Base-by-base conservation (phyloP, 345 rosid species). In the Populus ilicifolia region DNA sequence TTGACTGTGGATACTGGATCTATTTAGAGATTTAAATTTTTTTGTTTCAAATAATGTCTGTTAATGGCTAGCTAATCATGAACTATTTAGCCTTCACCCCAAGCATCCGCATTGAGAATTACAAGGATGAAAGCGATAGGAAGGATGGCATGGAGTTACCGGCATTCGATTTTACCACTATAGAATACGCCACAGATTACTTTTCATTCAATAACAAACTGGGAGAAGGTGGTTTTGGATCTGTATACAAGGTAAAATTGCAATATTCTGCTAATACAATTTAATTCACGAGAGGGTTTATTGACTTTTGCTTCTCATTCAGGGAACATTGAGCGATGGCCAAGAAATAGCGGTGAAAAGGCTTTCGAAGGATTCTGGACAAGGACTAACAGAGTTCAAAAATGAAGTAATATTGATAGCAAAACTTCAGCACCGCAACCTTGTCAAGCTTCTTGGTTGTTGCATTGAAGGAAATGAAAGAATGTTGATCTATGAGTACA, bases 321-420 rank as follows among this genome's bases (percentile, higher is more conserved):
- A 69, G 89, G 89, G 91, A 9, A 81, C 43, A 7, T 72, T 89
- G 2, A 35, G 18, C 10, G 77, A 81, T 72, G 87, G 88, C 25
- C 85, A 78, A 73, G 88, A 87, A 75, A 84, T 89, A 20, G 91
- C 88, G 12, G 86, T 89, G 72, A 89, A 89, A 66, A 86, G 89
- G 80, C 85, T 87, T 44, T 85, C 89, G 0, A 71, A 38, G 70
- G 75, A 76, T 75, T 89, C 91, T n/a, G 83, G 85, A 3, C 87
- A 84, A 70, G 91, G 91, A 56, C 2, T 75, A 21, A 75, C 52
- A 27, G 91, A 88, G 80, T 85, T 88, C 74, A 84, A 83, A 77
- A 88, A 81, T n/a, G 89, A 88, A 61, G 88, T 83, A 7, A 81
- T 69, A 46, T 62, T 86, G 59, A 81, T 88, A 25, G 84, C 86